These are phyloP conservation scores for Acanthamoeba lenticulata DNA, from an alignment of 208 protist genomes.

Conservation along the genomic window DNA sequence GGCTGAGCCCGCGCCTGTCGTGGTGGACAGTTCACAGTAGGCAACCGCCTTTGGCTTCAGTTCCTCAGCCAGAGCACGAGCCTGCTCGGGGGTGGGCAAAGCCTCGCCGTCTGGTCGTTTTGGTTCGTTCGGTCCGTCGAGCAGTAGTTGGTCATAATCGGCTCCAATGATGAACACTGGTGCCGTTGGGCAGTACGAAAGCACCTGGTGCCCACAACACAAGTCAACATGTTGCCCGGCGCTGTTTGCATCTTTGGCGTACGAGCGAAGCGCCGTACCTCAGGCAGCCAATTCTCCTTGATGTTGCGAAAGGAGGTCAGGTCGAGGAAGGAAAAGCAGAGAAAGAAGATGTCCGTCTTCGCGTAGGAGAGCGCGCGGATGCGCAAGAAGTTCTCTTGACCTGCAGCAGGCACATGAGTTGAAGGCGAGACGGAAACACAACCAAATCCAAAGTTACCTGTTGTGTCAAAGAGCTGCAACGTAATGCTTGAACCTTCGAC, in stretches of 20 bases:
- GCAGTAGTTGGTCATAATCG: neutral
- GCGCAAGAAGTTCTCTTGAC: neutral
- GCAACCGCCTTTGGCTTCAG: neutral
- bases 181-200: neutral
- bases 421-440: neutral
- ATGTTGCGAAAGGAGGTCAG: neutral
- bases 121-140: neutral
- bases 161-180: neutral
- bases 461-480: neutral
- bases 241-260: neutral
- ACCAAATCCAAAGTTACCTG: neutral
- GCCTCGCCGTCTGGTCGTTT: neutral
- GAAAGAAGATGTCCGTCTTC: neutral
- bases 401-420: neutral
- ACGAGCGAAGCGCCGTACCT: neutral
- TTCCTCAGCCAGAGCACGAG: neutral
- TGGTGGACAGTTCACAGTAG: neutral
- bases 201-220: neutral
- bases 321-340: conserved; percentile 3
- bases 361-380: conserved; percentile 24
- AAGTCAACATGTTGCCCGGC: neutral
- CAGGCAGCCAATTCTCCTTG: conserved; percentile 32
- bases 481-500: too few relatives aligned
- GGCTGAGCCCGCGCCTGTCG: neutral
- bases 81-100: neutral